Conservation (phyloP, 1,284 basidiomycete genomes). For the Kalmanozyma brasiliensis region DNA sequence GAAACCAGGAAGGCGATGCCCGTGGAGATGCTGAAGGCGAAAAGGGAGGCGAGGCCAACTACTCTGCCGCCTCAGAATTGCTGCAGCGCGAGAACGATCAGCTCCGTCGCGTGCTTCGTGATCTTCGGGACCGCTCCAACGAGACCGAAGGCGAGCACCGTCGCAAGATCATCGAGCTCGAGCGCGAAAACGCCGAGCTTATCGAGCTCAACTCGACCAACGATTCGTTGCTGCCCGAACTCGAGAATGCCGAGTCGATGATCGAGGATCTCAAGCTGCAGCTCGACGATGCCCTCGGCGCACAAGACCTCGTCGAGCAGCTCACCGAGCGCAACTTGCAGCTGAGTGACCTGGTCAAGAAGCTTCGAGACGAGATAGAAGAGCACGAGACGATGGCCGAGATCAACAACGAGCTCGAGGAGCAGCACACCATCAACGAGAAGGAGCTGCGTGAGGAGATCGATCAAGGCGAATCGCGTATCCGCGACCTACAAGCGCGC, state of each 20-base stretch:
- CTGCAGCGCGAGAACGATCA: constrained; percentile 96
- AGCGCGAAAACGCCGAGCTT: constrained; percentile 77
- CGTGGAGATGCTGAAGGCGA: constrained; percentile 12
- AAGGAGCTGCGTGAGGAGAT: constrained; percentile 90
- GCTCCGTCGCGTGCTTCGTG: constrained; percentile 84
- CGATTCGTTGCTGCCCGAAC: constrained; percentile 45
- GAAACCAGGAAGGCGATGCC: constrained; percentile 7
- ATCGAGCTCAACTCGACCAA: constrained; percentile 46
- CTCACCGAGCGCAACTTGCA: constrained; percentile 91
- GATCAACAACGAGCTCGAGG: constrained; percentile 95
- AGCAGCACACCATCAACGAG: constrained; percentile 94
- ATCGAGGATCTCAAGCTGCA: constrained; percentile 94
- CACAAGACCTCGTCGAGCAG: constrained; percentile 94
- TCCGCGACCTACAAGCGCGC: constrained; percentile 44
- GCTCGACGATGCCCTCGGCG: constrained; percentile 91
- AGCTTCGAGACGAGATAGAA: constrained; percentile 93
- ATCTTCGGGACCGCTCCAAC: constrained; percentile 68
- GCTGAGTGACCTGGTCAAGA: constrained; percentile 83
- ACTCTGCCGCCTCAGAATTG: constrained; percentile 73
- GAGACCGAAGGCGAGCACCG: constrained; percentile 89
- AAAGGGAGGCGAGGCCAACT: constrained; percentile 11
- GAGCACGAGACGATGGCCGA: constrained; percentile 95
- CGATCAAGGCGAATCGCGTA: constrained; percentile 64
- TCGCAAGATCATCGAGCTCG: constrained; percentile 83
- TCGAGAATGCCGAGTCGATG: constrained; percentile 71